Base-by-base conservation (phyloP, 2,329 filamentous ascomycete species). In the Herpotrichia juniperi region DNA sequence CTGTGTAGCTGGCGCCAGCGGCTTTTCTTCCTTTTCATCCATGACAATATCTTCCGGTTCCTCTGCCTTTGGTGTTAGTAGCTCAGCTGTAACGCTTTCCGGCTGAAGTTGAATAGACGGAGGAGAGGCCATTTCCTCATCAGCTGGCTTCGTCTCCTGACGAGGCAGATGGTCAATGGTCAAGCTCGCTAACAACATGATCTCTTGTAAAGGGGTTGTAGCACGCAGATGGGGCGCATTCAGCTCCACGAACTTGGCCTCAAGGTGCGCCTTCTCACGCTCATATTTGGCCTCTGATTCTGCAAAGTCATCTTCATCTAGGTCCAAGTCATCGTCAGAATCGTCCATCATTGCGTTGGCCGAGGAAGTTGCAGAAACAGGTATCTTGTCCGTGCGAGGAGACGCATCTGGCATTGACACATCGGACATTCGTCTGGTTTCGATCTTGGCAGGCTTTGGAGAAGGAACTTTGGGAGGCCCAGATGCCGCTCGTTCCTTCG, bases 281-380 rank as follows among this genome's bases (percentile, higher is more conserved):
- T 78, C 76, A 54, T 78, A 80, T 43, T 77, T 79, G 4, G 74
- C 75, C 61, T 79, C 76, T 17, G 74, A 74, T 26, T 78, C 71
- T 8, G 76, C 76, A 46, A 77, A 74, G 47, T 79, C 74, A 28
- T 67, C 76, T 51, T 80, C 77, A 28, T 76, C 74, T 10, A 78
- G 66, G 55, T 79, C 77, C 46, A 78, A 67, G 43, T 77, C 77
- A 45, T 80, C 78, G 17, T 81, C 78, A 19, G 77, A 78, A 45
- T 76, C 77, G 48, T 69, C 65, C 21, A 72, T 49, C 5, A 58
- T 64, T 48, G 71, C 63, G 5, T 67, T 67, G 2, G 63, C 68
- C 19, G 69, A 71, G 1, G 68, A 69, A 24, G 64, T 57, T 17
- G 62, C 63, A 28, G 70, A 69, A 21, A 65, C 54, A 0, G 67